These are phyloP conservation scores for Bipolaris zeicola DNA, from an alignment of 2,329 filamentous ascomycete genomes.

Conservation along the genomic window DNA sequence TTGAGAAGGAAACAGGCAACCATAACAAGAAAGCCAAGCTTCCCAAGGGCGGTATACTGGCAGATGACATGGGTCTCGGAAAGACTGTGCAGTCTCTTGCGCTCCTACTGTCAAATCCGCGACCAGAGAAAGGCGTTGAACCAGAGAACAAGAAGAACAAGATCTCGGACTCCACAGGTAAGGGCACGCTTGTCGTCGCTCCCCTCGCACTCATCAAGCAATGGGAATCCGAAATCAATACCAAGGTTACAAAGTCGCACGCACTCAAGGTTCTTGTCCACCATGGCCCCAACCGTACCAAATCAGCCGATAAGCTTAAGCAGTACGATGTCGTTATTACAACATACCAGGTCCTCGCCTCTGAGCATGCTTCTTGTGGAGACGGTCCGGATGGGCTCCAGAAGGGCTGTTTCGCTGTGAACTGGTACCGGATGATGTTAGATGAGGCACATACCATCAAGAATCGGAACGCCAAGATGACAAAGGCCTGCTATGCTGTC, in stretches of 20 bases:
- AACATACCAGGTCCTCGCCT: slow-evolving; percentile 93
- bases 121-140: slow-evolving; percentile 60
- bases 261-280: slow-evolving; percentile 84
- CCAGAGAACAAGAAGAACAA: slow-evolving; percentile 64
- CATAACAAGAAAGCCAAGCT: slow-evolving; percentile 78
- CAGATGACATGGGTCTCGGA: slow-evolving; percentile 95
- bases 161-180: slow-evolving; percentile 71
- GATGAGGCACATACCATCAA: slow-evolving; percentile 99
- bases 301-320: slow-evolving; percentile 75
- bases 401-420: slow-evolving; percentile 84
- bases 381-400: slow-evolving; percentile 66
- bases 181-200: slow-evolving; percentile 87
- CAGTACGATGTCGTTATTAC: slow-evolving; percentile 95
- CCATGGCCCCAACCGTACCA: slow-evolving; percentile 85
- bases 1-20: slow-evolving; percentile 83
- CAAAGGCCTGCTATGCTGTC: slow-evolving; percentile 86
- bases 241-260: slow-evolving; percentile 74
- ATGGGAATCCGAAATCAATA: slow-evolving; percentile 92
- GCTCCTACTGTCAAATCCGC: slow-evolving; percentile 81
- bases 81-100: slow-evolving; percentile 96
- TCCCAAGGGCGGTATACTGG: slow-evolving; percentile 91
- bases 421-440: slow-evolving; percentile 94
- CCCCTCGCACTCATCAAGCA: slow-evolving; percentile 94
- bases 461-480: slow-evolving; percentile 94
- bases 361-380: slow-evolving; percentile 77